Conservation (phyloP, 305 asterid genomes). For the Fraxinus sp. region DNA sequence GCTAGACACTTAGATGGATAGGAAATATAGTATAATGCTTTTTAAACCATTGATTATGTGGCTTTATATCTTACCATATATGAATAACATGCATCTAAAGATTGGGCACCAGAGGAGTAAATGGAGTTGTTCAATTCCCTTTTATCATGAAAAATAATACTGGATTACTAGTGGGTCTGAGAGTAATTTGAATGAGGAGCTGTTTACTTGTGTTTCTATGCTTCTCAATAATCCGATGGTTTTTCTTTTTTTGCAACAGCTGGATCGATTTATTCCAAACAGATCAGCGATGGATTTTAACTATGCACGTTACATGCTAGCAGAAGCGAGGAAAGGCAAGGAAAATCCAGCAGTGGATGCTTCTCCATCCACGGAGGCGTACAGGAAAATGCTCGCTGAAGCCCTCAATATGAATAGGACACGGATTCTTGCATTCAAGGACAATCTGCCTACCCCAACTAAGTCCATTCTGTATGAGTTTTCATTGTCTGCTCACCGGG, state of each 20-base stretch:
- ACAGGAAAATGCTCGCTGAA: constrained; percentile 81
- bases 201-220: not conserved
- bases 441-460: constrained; percentile 73
- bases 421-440: constrained; percentile 77
- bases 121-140: not conserved
- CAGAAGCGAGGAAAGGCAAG: constrained; percentile 81
- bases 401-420: constrained; percentile 81
- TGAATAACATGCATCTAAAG: not conserved
- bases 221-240: not conserved
- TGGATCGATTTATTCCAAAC: constrained; percentile 94
- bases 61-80: not conserved
- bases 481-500: constrained; percentile 40
- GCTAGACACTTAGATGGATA: not conserved
- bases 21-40: not conserved
- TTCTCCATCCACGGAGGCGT: constrained; percentile 79
- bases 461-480: constrained; percentile 58
- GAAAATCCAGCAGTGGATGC: constrained; percentile 58
- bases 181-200: not conserved
- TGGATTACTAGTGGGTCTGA: not conserved
- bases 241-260: constrained; percentile 34
- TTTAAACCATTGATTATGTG: not conserved
- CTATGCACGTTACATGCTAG: constrained; percentile 81
- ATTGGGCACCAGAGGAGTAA: not conserved
- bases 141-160: not conserved
- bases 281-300: constrained; percentile 91